phyloP scores from a whole-genome alignment of 176 grass and related monocot species.

The Tuctoria greenei region DNA sequence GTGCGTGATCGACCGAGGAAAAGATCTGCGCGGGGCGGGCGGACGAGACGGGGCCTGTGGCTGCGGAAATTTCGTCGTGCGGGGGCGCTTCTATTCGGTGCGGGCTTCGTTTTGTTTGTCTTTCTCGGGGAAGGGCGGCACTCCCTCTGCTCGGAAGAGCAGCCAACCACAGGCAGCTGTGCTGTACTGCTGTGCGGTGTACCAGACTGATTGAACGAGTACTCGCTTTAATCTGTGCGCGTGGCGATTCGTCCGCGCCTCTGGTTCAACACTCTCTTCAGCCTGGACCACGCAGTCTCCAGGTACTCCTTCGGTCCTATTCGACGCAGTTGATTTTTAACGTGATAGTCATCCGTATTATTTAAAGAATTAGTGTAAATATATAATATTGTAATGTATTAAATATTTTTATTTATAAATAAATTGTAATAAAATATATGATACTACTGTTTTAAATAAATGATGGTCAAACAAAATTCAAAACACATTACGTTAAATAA shows the following conservation, averaged over 20 bases:
- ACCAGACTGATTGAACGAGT: background rate
- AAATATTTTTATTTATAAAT: too few relatives aligned
- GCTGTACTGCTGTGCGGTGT: too few relatives aligned
- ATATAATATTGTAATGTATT: too few relatives aligned
- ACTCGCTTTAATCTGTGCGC: background rate
- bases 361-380: too few relatives aligned
- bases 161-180: too few relatives aligned
- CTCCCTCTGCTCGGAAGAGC: background rate
- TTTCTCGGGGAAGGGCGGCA: background rate
- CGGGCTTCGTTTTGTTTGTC: background rate
- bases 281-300: background rate
- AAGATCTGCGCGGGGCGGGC: constrained; percentile 42
- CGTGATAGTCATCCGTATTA: too few relatives aligned
- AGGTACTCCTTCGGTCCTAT: too few relatives aligned
- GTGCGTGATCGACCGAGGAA: constrained; percentile 30
- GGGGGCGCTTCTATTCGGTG: background rate
- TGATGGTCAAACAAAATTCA: too few relatives aligned
- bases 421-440: too few relatives aligned
- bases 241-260: constrained; percentile 27
- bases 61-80: constrained; percentile 18
- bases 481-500: too few relatives aligned
- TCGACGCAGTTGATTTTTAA: too few relatives aligned
- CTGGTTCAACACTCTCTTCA: background rate
- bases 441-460: too few relatives aligned
- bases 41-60: background rate